phyloP scores from a whole-genome alignment of 2,329 filamentous ascomycete species.

The Geosmithia morbida region DNA sequence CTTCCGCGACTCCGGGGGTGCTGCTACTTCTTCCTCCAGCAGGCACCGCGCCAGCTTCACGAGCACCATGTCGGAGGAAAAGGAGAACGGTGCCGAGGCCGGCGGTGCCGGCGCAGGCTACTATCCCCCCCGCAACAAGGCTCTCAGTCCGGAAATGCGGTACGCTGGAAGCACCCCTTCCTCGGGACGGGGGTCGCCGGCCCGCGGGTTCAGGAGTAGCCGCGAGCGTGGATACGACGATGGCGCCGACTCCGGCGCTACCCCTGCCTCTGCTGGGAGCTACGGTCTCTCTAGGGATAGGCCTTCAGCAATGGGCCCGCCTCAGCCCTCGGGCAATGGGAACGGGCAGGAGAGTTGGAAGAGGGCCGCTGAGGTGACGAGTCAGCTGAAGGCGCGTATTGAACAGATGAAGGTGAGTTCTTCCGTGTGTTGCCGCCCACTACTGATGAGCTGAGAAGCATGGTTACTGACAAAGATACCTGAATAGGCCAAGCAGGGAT shows the following conservation, averaged over 20 bases:
- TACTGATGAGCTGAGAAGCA: too few relatives aligned
- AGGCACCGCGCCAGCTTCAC: conserved; percentile 45
- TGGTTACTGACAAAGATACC: background rate
- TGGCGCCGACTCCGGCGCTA: conserved; percentile 11
- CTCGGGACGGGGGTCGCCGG: conserved; percentile 45
- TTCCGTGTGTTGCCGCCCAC: too few relatives aligned
- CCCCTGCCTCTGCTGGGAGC: conserved; percentile 2
- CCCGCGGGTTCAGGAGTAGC: conserved; percentile 33
- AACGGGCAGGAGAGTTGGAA: conserved; percentile 72
- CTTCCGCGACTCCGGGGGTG: conserved; percentile 36
- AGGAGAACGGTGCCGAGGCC: conserved; percentile 44
- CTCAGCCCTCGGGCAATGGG: conserved; percentile 14
- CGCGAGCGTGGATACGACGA: conserved; percentile 12
- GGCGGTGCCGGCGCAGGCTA: conserved; percentile 13
- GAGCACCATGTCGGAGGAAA: conserved; percentile 60
- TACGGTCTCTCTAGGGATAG: conserved; percentile 14
- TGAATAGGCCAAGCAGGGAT: conserved; percentile 15
- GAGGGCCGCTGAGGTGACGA: conserved; percentile 91
- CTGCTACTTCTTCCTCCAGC: conserved; percentile 12
- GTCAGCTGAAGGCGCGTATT: conserved; percentile 91
- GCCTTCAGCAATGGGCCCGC: conserved; percentile 16
- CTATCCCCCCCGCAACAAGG: conserved; percentile 29
- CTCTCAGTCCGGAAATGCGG: conserved; percentile 36
- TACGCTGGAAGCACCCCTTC: conserved; percentile 33
- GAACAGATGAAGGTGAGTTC: conserved; percentile 82